Conservation (phyloP, 257 asterid species). For the Fraxinus anomala region DNA sequence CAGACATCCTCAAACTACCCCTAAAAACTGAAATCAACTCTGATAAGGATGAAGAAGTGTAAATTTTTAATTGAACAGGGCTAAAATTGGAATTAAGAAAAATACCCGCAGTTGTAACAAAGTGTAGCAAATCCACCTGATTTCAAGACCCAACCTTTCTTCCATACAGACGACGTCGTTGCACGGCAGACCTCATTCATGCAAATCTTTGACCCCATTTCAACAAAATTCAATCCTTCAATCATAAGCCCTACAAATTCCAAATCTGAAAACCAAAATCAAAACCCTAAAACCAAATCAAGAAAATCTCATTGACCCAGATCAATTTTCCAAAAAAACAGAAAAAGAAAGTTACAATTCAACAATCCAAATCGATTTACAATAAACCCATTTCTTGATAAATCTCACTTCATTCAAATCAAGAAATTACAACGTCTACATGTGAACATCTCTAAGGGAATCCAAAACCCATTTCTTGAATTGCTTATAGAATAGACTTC, state of each 20-base stretch:
- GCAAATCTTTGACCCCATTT: slow-evolving; percentile 86
- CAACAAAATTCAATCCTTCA: slow-evolving; percentile 29
- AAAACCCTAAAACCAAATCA: slow-evolving; percentile 54
- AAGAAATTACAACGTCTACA: slow-evolving; percentile 61
- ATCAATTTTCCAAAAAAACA: too few species aligned
- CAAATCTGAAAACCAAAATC: slow-evolving; percentile 34
- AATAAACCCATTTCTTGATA: not conserved
- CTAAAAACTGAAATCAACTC: slow-evolving; percentile 25
- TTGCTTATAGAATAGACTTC: not conserved
- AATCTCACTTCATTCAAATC: slow-evolving; percentile 44
- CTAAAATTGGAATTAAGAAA: slow-evolving; percentile 36
- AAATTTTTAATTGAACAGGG: slow-evolving; percentile 22
- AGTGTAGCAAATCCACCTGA: slow-evolving; percentile 90
- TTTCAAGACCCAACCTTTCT: slow-evolving; percentile 93
- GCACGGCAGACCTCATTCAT: slow-evolving; percentile 80
- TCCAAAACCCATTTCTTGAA: not conserved
- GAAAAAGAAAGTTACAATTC: slow-evolving; percentile 14
- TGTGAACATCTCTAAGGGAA: slow-evolving; percentile 22
- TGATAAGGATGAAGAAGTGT: not conserved
- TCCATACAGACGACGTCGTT: slow-evolving; percentile 85
- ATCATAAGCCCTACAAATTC: slow-evolving; percentile 36
- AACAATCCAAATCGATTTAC: slow-evolving; percentile 3
- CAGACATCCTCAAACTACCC: slow-evolving; percentile 52
- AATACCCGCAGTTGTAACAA: slow-evolving; percentile 89
- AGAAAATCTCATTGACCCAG: slow-evolving; percentile 39